Evolutionary conservation across 352 stramenopile species (phyloP).

Genomic region (Pythium brassicae): DNA sequence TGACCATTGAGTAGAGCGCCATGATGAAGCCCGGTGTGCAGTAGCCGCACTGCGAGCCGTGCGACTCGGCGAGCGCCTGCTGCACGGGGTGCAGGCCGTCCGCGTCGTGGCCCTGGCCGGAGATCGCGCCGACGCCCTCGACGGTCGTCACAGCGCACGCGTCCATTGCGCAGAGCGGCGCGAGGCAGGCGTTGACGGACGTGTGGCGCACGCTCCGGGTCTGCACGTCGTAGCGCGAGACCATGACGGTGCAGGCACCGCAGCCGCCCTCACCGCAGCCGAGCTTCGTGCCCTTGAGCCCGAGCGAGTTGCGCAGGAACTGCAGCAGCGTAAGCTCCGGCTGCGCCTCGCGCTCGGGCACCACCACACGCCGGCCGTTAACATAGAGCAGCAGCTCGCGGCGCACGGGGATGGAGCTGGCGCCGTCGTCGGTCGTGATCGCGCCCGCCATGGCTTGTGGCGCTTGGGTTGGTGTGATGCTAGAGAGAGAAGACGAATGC

Average conservation of each 20-base stretch:
- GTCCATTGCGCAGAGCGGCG: conserved; percentile 79
- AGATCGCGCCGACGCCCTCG: conserved; percentile 60
- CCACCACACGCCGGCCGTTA: conserved; percentile 53
- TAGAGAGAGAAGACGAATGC: neutral
- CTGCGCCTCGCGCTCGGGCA: conserved; percentile 44
- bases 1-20: conserved; percentile 82
- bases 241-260: conserved; percentile 95
- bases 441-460: neutral
- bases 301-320: conserved; percentile 69
- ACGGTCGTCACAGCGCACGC: conserved; percentile 84
- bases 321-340: conserved; percentile 81
- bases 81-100: conserved; percentile 82
- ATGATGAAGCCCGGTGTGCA: conserved; percentile 89
- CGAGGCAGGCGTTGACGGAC: conserved; percentile 88
- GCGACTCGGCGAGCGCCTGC: conserved; percentile 83
- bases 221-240: conserved; percentile 64
- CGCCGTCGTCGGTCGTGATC: conserved; percentile 2
- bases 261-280: conserved; percentile 95
- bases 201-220: conserved; percentile 48
- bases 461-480: neutral
- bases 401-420: conserved; percentile 21
- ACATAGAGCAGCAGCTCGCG: conserved; percentile 69
- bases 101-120: conserved; percentile 21
- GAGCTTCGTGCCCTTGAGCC: conserved; percentile 82
- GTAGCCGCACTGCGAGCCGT: conserved; percentile 94